Percentiles rank a stretch among this genome's conserved stretches.
Conservation (phyloP, 2,329 filamentous ascomycete genomes). For the Penicillium sp. region DNA sequence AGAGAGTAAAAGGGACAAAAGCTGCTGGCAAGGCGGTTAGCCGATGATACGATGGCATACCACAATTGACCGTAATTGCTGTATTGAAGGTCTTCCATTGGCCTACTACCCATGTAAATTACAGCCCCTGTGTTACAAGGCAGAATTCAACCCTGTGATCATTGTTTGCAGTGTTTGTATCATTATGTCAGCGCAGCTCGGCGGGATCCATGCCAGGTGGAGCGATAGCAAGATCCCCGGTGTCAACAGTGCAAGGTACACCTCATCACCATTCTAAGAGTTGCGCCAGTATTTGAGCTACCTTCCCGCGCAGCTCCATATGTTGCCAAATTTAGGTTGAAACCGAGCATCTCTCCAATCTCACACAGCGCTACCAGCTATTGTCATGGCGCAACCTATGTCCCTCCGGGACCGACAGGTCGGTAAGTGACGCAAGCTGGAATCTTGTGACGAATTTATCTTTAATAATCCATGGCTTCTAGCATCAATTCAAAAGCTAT, state of each 20-base stretch:
- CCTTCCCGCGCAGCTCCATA: slow-evolving; percentile 2
- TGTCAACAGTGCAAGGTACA: slow-evolving; percentile 15
- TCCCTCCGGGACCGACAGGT: slow-evolving; percentile 71
- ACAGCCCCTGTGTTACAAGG: slow-evolving; percentile 8
- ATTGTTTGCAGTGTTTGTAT: slow-evolving; percentile 20
- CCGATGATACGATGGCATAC: slow-evolving; percentile 6
- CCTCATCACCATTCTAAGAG: background rate
- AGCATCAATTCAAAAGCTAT: slow-evolving; percentile 92
- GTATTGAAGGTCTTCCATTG: background rate
- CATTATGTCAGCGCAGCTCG: slow-evolving; percentile 28
- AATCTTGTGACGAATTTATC: background rate
- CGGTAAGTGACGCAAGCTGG: slow-evolving; percentile 49
- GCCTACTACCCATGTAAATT: background rate
- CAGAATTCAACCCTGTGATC: slow-evolving; percentile 12
- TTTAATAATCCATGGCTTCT: slow-evolving; percentile 13
- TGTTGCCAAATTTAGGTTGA: slow-evolving; percentile 22
- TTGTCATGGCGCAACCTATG: slow-evolving; percentile 55
- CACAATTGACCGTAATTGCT: background rate
- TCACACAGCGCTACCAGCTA: slow-evolving; percentile 13
- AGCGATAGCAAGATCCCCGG: slow-evolving; percentile 16
- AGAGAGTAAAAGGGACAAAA: slow-evolving; percentile 27
- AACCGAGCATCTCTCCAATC: slow-evolving; percentile 14
- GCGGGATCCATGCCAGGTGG: slow-evolving; percentile 32
- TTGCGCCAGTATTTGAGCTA: background rate
- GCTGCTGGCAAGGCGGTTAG: slow-evolving; percentile 20